These are phyloP conservation scores for Nicotiana benthamiana DNA, from an alignment of 257 asterid genomes.

Conservation along the genomic window DNA sequence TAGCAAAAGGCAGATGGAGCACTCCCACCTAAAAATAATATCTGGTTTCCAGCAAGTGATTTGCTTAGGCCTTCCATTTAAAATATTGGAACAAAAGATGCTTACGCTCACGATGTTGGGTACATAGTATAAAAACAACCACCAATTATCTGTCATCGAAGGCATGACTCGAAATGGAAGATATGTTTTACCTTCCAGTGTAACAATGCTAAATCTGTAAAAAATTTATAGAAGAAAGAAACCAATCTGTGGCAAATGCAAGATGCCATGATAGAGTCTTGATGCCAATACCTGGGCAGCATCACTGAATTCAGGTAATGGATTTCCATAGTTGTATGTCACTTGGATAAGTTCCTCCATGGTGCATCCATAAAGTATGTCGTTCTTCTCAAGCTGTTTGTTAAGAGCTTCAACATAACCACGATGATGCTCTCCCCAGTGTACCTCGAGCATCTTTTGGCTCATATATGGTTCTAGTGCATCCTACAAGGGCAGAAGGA, in stretches of 20 bases:
- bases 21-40: not conserved
- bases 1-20: not conserved
- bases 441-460: constrained; percentile 62
- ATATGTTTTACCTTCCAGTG: not conserved
- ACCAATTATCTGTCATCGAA: not conserved
- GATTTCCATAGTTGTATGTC: constrained; percentile 82
- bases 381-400: constrained; percentile 70
- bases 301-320: constrained; percentile 71
- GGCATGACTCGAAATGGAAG: not conserved
- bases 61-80: not conserved
- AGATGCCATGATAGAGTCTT: not conserved
- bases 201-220: not conserved
- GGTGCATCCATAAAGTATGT: constrained; percentile 60
- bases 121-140: not conserved
- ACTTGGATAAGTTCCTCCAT: constrained; percentile 67
- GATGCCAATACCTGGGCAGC: constrained; percentile 74
- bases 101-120: not conserved
- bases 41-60: not conserved
- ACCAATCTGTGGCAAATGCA: not conserved
- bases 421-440: constrained; percentile 92
- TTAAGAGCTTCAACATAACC: constrained; percentile 72
- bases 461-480: constrained; percentile 92
- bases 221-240: not conserved
- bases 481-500: constrained; percentile 36
- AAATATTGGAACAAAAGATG: not conserved